Evolutionary conservation across 768 basidiomycete genomes (phyloP).

Genomic region (Boletus barrowsii): DNA sequence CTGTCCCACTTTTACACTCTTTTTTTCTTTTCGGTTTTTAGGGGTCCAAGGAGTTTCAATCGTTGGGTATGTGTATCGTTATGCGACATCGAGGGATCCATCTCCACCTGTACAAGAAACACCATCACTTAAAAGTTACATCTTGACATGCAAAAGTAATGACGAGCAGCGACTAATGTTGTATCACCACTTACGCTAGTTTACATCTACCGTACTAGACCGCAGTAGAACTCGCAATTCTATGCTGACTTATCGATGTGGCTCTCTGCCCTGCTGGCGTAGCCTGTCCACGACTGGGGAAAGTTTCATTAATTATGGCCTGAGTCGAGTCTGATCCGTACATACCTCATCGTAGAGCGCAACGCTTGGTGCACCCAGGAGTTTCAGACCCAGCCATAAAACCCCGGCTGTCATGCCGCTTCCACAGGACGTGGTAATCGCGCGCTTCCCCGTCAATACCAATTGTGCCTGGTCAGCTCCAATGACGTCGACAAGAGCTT

Average conservation of each 20-base stretch:
- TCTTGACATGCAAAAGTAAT: constrained; percentile 9
- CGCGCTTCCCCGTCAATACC: constrained; percentile 56
- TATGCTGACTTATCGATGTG: constrained; percentile 55
- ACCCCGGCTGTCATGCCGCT: constrained; percentile 98
- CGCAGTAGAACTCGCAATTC: constrained; percentile 2
- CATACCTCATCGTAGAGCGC: constrained; percentile 94
- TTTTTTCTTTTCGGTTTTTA: constrained; percentile 9
- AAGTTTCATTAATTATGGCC: constrained; percentile 15
- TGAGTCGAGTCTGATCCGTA: constrained; percentile 6
- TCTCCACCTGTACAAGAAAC: constrained; percentile 17
- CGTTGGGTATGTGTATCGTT: constrained; percentile 21
- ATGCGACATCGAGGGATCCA: constrained; percentile 4
- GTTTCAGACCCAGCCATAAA: constrained; percentile 87
- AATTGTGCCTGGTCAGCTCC: constrained; percentile 54
- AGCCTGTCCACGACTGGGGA: constrained; percentile 94
- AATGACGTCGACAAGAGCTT: constrained; percentile 59
- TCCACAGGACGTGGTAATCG: constrained; percentile 79
- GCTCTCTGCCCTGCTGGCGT: constrained; percentile 74
- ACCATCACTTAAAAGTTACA: constrained; percentile 9
- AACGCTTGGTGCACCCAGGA: constrained; percentile 57
- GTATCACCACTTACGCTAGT: constrained; percentile 28
- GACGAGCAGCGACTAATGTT: constrained; percentile 22
- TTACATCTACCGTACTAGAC: constrained; percentile 14
- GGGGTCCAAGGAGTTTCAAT: constrained; percentile 16
- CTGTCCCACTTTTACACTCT: not conserved